phyloP scores from a whole-genome alignment of 2,329 filamentous ascomycete genomes.

The Arachnopeziza araneosa region DNA sequence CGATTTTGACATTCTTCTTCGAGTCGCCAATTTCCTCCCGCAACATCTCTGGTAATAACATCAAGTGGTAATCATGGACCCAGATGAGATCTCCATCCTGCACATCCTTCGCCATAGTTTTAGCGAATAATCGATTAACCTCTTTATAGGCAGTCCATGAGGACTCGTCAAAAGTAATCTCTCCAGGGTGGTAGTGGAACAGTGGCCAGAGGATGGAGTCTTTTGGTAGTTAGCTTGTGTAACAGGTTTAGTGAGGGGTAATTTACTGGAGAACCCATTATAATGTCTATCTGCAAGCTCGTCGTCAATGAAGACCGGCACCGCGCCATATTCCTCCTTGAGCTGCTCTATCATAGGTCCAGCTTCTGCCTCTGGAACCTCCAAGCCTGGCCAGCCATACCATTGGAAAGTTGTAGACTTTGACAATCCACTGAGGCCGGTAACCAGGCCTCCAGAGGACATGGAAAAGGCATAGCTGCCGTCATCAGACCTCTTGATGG shows the following conservation, averaged over 20 bases:
- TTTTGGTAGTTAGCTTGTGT: slow-evolving; percentile 32
- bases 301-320: slow-evolving; percentile 89
- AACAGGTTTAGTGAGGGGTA: slow-evolving; percentile 28
- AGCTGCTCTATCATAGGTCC: slow-evolving; percentile 68
- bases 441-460: slow-evolving; percentile 94
- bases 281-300: slow-evolving; percentile 93
- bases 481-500: slow-evolving; percentile 89
- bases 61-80: slow-evolving; percentile 98
- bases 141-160: slow-evolving; percentile 91
- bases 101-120: slow-evolving; percentile 79
- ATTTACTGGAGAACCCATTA: slow-evolving; percentile 89
- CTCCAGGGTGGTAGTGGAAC: slow-evolving; percentile 97
- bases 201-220: slow-evolving; percentile 98
- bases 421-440: slow-evolving; percentile 82
- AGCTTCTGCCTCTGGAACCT: slow-evolving; percentile 81
- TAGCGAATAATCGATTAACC: slow-evolving; percentile 87
- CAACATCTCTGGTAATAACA: slow-evolving; percentile 93
- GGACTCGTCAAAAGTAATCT: slow-evolving; percentile 95
- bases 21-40: slow-evolving; percentile 77
- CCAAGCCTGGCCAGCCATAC: slow-evolving; percentile 96
- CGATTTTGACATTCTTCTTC: slow-evolving; percentile 92
- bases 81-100: slow-evolving; percentile 92
- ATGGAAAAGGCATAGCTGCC: slow-evolving; percentile 91
- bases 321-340: slow-evolving; percentile 80
- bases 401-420: slow-evolving; percentile 95